Evolutionary conservation across 2,329 filamentous ascomycete species (phyloP), one percentile per base, ranked within the genome.

Genomic region (Aspergillus niger): DNA sequence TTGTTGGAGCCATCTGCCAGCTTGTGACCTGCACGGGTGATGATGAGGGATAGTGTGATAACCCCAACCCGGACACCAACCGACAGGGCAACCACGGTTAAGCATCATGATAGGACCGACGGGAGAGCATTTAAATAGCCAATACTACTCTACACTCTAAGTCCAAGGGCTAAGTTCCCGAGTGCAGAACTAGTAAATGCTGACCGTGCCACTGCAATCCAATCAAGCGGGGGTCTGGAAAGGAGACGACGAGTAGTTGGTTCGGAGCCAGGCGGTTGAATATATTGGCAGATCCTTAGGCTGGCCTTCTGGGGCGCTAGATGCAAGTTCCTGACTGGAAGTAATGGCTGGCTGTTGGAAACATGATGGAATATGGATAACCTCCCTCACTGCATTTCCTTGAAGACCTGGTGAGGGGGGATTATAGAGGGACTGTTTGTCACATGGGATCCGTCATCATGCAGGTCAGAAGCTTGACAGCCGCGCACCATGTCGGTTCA

Each of bases 21-120:
- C 47, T 50, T 17, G 47, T 50, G 47, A 50, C 47, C 24, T 11
- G 8, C 47, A 50, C 47, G 47, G 47, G 47, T 50, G 47, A 50
- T 30, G 47, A 17, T 50, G 15, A 30, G 6, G 20, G 26, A 17
- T n/a, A 50, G n/a, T 50, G 47, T 50, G 47, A 50, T 50, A 28
- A 8, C 47, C 26, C 26, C 47, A 28, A 17, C 26, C 17, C n/a
- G 24, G 8, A 50, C 47, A n/a, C 44, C 22, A 26, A 28, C 44
- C 15, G 44, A 30, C 26, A 32, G 15, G 26, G n/a, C 15, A n/a
- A 50, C 13, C n/a, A 22, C 41, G 17, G 26, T 32, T 8, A 50
- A n/a, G 47, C 10, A 50, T 26, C 11, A 30, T 49, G 26, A 50
- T 30, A 30, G 47, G 47, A 11, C 47, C n/a, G 47, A 7, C 47